Percentiles rank a stretch among this genome's conserved stretches.
Evolutionary conservation across 306 rosid genomes (phyloP).

Genomic region (Albizia julibrissin): DNA sequence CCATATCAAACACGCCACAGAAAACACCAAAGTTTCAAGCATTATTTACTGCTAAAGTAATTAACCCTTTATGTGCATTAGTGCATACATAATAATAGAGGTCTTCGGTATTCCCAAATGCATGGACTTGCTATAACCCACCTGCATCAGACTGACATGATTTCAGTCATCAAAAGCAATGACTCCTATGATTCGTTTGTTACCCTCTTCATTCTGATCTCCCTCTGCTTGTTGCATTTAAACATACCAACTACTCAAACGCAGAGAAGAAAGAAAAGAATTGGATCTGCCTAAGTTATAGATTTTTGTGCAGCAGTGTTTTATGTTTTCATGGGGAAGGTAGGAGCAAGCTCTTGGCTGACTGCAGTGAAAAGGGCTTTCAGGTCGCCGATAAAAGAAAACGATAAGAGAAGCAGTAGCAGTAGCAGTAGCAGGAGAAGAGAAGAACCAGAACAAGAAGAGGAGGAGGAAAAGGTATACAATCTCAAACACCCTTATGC

Average conservation of each 20-base stretch:
- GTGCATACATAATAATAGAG: conserved; percentile 21
- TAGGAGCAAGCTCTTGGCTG: conserved; percentile 55
- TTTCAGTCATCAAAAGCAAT: conserved; percentile 19
- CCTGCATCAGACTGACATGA: conserved; percentile 13
- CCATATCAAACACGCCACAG: conserved; percentile 40
- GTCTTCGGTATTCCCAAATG: conserved; percentile 38
- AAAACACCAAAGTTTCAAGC: conserved; percentile 27
- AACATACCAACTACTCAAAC: conserved; percentile 11
- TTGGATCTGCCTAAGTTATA: background rate
- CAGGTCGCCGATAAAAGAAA: conserved; percentile 53
- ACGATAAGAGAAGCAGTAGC: conserved; percentile 40
- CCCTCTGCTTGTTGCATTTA: conserved; percentile 10
- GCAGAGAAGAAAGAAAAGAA: background rate
- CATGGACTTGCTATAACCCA: conserved; percentile 36
- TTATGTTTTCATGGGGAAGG: conserved; percentile 49
- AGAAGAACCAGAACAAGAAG: conserved; percentile 47
- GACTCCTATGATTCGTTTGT: background rate
- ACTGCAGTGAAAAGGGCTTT: conserved; percentile 56
- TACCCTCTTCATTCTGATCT: conserved; percentile 1
- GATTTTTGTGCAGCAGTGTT: conserved; percentile 4
- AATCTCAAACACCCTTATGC: background rate
- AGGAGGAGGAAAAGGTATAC: conserved; percentile 54
- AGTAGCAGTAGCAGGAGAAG: conserved; percentile 50
- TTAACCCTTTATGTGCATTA: background rate
- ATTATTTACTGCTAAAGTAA: conserved; percentile 29